These are phyloP conservation scores for Clarireedia hainanense DNA, from an alignment of 2,329 filamentous ascomycete species.

Conservation along the genomic window DNA sequence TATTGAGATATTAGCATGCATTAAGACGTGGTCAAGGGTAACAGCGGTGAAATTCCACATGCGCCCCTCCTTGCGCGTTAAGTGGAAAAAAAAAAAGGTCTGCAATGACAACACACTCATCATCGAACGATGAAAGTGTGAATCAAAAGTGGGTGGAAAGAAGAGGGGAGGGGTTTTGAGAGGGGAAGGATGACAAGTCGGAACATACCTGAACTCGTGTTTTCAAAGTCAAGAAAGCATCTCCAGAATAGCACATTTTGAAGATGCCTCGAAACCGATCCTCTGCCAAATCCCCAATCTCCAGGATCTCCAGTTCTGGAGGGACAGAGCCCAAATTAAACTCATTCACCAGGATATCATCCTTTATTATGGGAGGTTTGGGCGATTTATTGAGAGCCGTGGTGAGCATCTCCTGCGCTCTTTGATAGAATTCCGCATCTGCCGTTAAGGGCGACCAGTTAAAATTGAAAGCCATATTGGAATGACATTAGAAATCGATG, in stretches of 20 bases:
- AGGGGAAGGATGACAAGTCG: conserved; percentile 19
- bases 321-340: conserved; percentile 93
- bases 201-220: conserved; percentile 78
- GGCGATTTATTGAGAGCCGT: conserved; percentile 94
- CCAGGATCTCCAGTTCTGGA: conserved; percentile 90
- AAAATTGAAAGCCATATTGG: conserved; percentile 97
- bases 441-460: conserved; percentile 99
- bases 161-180: conserved; percentile 5
- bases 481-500: conserved; percentile 22
- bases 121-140: not conserved
- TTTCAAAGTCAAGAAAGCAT: conserved; percentile 90
- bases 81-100: not conserved
- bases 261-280: conserved; percentile 97
- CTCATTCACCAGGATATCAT: conserved; percentile 97
- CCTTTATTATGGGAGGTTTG: conserved; percentile 97
- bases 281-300: conserved; percentile 95
- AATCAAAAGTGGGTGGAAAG: not conserved
- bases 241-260: conserved; percentile 97
- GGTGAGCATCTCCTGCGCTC: conserved; percentile 89
- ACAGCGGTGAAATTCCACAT: not conserved
- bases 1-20: conserved; percentile 42
- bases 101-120: conserved; percentile 2
- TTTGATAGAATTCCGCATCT: conserved; percentile 82
- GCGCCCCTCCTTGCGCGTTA: not conserved
- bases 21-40: conserved; percentile 24